Evolutionary conservation across 179 eudicot genomes (phyloP).

Genomic region (Beta corolliflora): DNA sequence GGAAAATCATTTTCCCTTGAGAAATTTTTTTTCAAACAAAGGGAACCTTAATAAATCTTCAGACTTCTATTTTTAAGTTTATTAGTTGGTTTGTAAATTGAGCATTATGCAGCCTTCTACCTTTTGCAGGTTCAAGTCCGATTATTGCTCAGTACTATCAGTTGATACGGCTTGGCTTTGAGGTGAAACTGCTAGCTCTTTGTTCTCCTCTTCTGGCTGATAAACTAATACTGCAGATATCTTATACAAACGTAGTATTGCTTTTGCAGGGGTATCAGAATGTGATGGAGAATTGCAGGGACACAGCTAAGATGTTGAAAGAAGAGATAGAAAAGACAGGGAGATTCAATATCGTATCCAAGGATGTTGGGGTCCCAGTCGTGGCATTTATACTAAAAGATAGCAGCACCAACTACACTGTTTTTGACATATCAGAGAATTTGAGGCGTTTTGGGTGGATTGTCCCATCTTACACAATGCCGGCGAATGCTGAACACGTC

Average conservation of each 20-base stretch:
- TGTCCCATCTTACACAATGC: conserved; percentile 26
- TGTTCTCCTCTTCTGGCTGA: not conserved
- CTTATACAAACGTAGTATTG: not conserved
- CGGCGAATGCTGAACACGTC: conserved; percentile 19
- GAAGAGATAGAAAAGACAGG: conserved; percentile 18
- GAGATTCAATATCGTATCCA: conserved; percentile 19
- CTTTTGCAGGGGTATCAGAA: conserved; percentile 21
- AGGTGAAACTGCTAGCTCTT: not conserved
- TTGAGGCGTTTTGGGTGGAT: conserved; percentile 26
- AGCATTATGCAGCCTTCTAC: too few relatives aligned
- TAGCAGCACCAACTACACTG: conserved; percentile 18
- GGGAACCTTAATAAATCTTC: too few relatives aligned
- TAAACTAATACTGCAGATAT: not conserved
- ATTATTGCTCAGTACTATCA: conserved; percentile 20
- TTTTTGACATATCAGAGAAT: conserved; percentile 19
- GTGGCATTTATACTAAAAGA: conserved; percentile 20
- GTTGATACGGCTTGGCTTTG: conserved; percentile 18
- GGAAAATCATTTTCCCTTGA: too few relatives aligned
- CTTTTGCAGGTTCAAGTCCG: conserved; percentile 16
- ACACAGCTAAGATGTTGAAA: conserved; percentile 7
- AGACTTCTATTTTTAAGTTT: too few relatives aligned
- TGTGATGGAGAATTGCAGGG: conserved; percentile 28
- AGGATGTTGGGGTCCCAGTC: conserved; percentile 20
- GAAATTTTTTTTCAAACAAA: too few relatives aligned
- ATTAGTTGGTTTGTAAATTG: too few relatives aligned